Conservation (phyloP, 257 asterid species). For the Ophiorrhiza pumila region DNA sequence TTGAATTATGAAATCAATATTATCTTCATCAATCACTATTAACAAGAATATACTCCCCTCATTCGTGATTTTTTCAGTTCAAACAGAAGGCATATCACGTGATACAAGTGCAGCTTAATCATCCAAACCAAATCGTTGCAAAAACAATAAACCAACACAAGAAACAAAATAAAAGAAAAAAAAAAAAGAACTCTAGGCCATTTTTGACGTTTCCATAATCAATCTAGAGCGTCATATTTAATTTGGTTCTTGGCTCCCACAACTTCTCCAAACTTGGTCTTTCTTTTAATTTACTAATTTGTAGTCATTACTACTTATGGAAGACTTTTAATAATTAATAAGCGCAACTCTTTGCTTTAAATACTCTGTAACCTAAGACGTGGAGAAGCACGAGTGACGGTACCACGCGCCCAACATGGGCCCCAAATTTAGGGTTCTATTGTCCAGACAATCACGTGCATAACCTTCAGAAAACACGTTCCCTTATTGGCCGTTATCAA, state of each 20-base stretch:
- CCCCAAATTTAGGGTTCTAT: conserved; percentile 8
- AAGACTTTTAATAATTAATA: not conserved
- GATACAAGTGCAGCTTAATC: not conserved
- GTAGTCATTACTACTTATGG: too few relatives aligned
- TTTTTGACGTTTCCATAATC: conserved; percentile 8
- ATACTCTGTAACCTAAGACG: not conserved
- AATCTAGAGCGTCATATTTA: conserved; percentile 7
- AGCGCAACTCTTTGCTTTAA: not conserved
- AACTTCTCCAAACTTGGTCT: conserved; percentile 26
- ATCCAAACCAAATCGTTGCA: not conserved
- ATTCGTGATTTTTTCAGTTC: too few relatives aligned
- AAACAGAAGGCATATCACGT: not conserved
- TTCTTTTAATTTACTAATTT: not conserved
- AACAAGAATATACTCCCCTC: too few relatives aligned
- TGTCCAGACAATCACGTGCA: conserved; percentile 40
- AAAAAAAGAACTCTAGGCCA: not conserved
- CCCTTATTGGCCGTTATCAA: conserved; percentile 21
- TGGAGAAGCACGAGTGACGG: conserved; percentile 11
- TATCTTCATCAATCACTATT: too few relatives aligned
- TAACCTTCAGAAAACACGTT: conserved; percentile 34
- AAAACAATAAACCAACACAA: not conserved
- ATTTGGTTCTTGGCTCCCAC: conserved; percentile 16
- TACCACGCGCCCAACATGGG: conserved; percentile 17
- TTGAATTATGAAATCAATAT: too few relatives aligned
- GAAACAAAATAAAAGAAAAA: not conserved